phyloP scores from a whole-genome alignment of 75 land plant genomes.

The Pseudotsuga menziesii region DNA sequence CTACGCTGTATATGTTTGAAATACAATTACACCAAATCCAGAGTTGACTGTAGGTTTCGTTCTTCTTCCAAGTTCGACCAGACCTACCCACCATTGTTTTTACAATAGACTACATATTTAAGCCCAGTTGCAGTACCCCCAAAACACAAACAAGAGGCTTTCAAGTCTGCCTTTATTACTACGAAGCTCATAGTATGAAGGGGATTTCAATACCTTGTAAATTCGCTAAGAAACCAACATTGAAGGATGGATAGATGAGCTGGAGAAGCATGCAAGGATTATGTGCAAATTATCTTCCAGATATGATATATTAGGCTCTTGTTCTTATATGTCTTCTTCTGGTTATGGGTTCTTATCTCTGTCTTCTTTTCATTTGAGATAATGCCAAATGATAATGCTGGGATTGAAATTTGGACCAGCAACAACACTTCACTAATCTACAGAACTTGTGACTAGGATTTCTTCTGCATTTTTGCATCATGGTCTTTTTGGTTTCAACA shows the following conservation, averaged over 20 bases:
- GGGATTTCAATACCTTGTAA: conserved; percentile 23
- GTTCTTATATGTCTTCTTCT: not conserved
- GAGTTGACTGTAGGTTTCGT: too few species aligned
- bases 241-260: conserved; percentile 30
- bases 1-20: too few species aligned
- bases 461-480: too few species aligned
- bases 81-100: conserved; percentile 28
- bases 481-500: too few species aligned
- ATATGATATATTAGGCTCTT: conserved; percentile 7
- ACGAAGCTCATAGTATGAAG: conserved; percentile 32
- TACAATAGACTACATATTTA: conserved; percentile 30
- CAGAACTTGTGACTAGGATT: too few species aligned
- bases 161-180: conserved; percentile 22
- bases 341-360: not conserved
- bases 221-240: conserved; percentile 45
- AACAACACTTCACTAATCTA: not conserved
- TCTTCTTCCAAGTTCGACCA: too few species aligned
- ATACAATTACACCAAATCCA: too few species aligned
- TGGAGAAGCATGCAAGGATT: conserved; percentile 57
- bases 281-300: conserved; percentile 83
- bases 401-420: conserved; percentile 2
- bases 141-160: conserved; percentile 38
- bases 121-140: conserved; percentile 29
- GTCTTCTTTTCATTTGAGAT: not conserved
- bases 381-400: conserved; percentile 7